Evolutionary conservation across 2,329 filamentous ascomycete species (phyloP), one percentile per base, ranked within the genome.

Genomic region (Fusarium denticulatum): DNA sequence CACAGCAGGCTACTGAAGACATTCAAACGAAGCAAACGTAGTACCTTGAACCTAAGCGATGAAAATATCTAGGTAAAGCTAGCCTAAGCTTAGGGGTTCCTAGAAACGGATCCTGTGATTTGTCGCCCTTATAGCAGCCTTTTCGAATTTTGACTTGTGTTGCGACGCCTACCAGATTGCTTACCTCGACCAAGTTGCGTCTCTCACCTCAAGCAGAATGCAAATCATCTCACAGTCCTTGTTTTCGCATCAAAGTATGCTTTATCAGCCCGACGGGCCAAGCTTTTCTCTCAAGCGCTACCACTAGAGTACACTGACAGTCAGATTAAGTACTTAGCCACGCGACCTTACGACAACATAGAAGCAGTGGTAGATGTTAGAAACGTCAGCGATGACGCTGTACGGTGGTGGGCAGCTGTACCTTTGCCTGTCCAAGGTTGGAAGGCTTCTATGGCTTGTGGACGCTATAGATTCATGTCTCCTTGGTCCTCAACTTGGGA

Each of bases 221-320:
- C 37, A 2, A 57, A 66, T 30, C 50, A 57, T 43, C 37, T 40
- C n/a, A 37, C 57, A 34, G 55, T 71, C 28, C 64, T 74, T 9
- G 68, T 65, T 24, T 71, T 75, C 14, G 72, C 64, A 46, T 75
- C 53, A 67, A 64, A 62, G 7, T 69, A 71, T 67, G 60, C 59
- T 50, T 47, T 69, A 14, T 69, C 60, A 39, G 72, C 71, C 22
- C 62, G 67, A 49, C 73, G 62, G 67, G 42, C 64, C n/a, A 67
- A 73, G 15, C 43, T 72, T 7, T 69, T 73, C 8, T 39, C 36
- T n/a, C 43, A 46, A 28, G 36, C 14, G 3, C 26, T 30, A 16
- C 14, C 34, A 22, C 45, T 50, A 13, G 28, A 43, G 14, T 64
- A 64, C 30, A 59, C 43, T 20, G 42, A 43, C 20, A 30, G 28